Evolutionary conservation across 2,329 filamentous ascomycete genomes (phyloP).

Genomic region (Aspergillus novofumigatus): DNA sequence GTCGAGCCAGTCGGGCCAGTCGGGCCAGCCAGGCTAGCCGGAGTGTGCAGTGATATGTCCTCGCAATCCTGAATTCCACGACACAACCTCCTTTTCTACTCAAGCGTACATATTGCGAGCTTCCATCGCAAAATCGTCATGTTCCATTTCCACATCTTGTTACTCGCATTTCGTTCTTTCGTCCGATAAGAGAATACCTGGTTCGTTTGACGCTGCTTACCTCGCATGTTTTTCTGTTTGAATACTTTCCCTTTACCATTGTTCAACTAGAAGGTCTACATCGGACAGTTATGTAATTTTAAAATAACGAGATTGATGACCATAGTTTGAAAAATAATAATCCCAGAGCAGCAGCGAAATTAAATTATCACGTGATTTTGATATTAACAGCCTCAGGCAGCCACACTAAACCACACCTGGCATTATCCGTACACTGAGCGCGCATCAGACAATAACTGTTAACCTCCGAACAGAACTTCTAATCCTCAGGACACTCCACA

Average conservation of each 20-base stretch:
- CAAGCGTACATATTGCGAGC: conserved; percentile 11
- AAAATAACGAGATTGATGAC: conserved; percentile 11
- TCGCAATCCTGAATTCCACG: not conserved
- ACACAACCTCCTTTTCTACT: conserved; percentile 2
- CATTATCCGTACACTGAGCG: conserved; percentile 4
- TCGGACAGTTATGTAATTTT: conserved; percentile 19
- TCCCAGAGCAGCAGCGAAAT: no score
- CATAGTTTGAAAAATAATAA: not conserved
- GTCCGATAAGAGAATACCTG: conserved; percentile 3
- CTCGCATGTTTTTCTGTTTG: not conserved
- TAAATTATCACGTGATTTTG: conserved; percentile 8
- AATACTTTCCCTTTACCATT: conserved; percentile 1
- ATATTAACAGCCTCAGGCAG: conserved; percentile 5
- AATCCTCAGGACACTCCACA: not conserved
- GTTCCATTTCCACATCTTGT: conserved; percentile 3
- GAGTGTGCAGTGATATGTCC: conserved; percentile 26
- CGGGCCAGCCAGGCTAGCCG: conserved; percentile 43
- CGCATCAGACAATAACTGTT: not conserved
- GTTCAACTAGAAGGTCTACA: conserved; percentile 1
- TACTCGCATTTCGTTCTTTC: conserved; percentile 1
- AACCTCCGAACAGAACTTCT: conserved; percentile 2
- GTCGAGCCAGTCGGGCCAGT: conserved; percentile 57
- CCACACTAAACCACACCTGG: conserved; percentile 18
- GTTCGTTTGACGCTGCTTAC: not conserved
- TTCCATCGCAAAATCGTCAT: conserved; percentile 1